phyloP scores from a whole-genome alignment of 768 basidiomycete species.

The Pholiota conissans region DNA sequence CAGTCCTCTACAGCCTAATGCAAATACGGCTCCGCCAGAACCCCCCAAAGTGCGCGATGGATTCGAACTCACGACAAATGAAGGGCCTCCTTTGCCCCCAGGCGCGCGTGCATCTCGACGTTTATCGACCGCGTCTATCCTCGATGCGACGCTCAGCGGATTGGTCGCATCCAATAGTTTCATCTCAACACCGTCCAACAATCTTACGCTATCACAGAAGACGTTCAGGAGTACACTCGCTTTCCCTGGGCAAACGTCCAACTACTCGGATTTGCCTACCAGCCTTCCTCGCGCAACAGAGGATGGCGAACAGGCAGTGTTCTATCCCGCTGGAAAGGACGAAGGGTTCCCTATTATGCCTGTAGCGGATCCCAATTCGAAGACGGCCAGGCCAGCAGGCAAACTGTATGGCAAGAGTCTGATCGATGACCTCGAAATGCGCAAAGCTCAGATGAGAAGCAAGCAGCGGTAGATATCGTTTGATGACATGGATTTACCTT shows the following conservation, averaged over 20 bases:
- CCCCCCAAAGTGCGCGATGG: conserved; percentile 47
- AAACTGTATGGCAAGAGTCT: conserved; percentile 86
- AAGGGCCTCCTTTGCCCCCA: conserved; percentile 69
- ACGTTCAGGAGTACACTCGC: conserved; percentile 82
- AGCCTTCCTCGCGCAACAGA: conserved; percentile 68
- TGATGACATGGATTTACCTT: too few species aligned
- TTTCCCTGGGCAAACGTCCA: conserved; percentile 66
- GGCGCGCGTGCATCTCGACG: conserved; percentile 63
- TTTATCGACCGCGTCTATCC: conserved; percentile 36
- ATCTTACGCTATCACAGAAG: conserved; percentile 75
- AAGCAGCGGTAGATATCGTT: conserved; percentile 75
- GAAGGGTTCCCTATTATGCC: conserved; percentile 28
- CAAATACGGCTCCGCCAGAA: conserved; percentile 32
- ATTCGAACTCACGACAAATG: conserved; percentile 66
- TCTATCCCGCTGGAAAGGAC: conserved; percentile 40
- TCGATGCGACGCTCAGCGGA: conserved; percentile 25
- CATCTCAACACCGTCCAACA: conserved; percentile 75
- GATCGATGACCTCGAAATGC: conserved; percentile 84
- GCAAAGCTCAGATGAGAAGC: conserved; percentile 80
- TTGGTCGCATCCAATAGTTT: conserved; percentile 64
- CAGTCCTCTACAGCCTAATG: conserved; percentile 67
- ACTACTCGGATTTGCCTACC: conserved; percentile 59
- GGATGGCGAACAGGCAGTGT: conserved; percentile 77
- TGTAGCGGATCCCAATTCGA: conserved; percentile 29
- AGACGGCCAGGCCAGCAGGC: conserved; percentile 61